Base-by-base conservation (phyloP, 306 rosid genomes). In the Mimosa bimucronata region DNA sequence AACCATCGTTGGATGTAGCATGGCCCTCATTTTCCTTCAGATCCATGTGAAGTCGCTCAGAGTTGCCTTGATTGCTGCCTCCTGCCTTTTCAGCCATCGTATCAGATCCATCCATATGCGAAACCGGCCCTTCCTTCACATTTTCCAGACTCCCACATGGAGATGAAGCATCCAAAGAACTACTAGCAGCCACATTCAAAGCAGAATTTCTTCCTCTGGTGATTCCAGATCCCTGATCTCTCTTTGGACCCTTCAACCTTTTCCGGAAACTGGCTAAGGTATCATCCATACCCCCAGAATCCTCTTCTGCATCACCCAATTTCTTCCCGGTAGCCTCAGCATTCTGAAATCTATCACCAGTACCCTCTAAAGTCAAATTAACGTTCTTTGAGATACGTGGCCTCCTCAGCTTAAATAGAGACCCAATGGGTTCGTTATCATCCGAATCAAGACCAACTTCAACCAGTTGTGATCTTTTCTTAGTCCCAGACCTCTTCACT, bases 221-320 rank as follows among this genome's bases (percentile, higher is more conserved):
- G 41, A 80, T 73, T 75, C 87, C 91, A 71, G 89, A 78, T 77
- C 89, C 97, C 50, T n/a, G 77, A 78, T 90, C 91, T 83, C 86
- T 91, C 83, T 90, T 92, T n/a, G 94, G 97, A 84, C 90, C 95
- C 88, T 86, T 96, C 90, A 96, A 88, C 80, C 93, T 91, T 88
- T 93, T 96, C 91, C 94, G 86, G 72, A 96, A 90, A 81, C 90
- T 91, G 29, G 99, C 99, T 86, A 96, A 82, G 21, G 99, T 93
- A 86, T 93, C 98, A 77, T 89, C 94, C 97, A 96, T 85, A 58
- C 90, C 93, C 81, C 89, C 92, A 28, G 87, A 85, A 80, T 89
- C 92, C 68, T 70, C 92, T 13, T 85, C 79, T n/a, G n/a, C 83
- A 28, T 34, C 84, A 50, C 41, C 77, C 53, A 67, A 38, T 41